Evolutionary conservation across 2,329 filamentous ascomycete species (phyloP), one percentile per base, ranked within the genome.

Genomic region (Juglanconis sp.): DNA sequence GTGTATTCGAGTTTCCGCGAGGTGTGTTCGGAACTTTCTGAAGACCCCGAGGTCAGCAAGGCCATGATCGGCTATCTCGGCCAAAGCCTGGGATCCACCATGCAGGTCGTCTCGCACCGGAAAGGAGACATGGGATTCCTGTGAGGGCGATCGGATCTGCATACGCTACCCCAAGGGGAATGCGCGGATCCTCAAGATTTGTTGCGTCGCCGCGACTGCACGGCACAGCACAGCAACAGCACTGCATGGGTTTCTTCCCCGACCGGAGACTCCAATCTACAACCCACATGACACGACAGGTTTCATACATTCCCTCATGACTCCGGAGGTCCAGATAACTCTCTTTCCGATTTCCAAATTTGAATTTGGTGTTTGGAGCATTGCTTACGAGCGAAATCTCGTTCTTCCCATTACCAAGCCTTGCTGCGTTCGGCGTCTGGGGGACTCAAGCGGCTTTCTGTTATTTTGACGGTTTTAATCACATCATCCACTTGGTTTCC

Each of bases 41-140:
- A 78, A 5, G 73, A 79, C 50, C 68, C 71, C 3, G 77, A 77
- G 36, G 72, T 82, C 52, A 75, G 76, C 63, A 74, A 74, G 57
- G 77, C 75, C 35, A 75, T 82, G 73, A 73, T 79, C 59, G 73
- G 72, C 46, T 78, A 81, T 60, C 69, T 82, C 34, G 75, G 74
- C 38, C 75, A 77, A 54, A 77, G 70, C 10, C 69, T 82, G 42
- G 74, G 74, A 9, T 73, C 75, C 10, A 78, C 76, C 1, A 70
- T 79, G 34, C 77, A 80, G 52, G 69, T 76, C 24, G 69, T 78
- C 57, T 73, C 70, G 53, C 70, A 76, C 56, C 70, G 72, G 61
- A 75, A 72, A 57, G 70, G 70, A 5, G 69, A 71, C 11, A 67
- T 71, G 65, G 60, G 64, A 24, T 73, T 69, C 59, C 64, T 64